Percentiles rank a stretch among this genome's conserved stretches.
phyloP scores from a whole-genome alignment of 495 filamentous ascomycete genomes.

The Clavariopsis aquatica region DNA sequence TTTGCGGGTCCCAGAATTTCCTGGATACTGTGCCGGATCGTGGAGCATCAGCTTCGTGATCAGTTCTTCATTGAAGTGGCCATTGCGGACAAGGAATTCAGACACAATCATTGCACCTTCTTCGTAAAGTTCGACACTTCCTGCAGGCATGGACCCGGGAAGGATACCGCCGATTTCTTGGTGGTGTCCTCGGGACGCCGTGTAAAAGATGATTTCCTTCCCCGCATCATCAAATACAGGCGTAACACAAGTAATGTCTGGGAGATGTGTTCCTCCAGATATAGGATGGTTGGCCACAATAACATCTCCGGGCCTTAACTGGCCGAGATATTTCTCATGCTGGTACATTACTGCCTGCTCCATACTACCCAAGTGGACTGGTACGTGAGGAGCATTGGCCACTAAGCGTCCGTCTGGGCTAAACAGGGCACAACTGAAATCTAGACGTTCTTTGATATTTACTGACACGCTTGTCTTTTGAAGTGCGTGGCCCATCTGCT shows the following conservation, averaged over 20 bases:
- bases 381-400: constrained; percentile 28
- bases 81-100: constrained; percentile 39
- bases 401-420: constrained; percentile 21
- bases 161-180: constrained; percentile 42
- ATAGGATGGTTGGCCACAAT: constrained; percentile 29
- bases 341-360: constrained; percentile 26
- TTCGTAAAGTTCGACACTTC: constrained; percentile 40
- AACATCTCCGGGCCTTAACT: constrained; percentile 23
- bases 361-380: constrained; percentile 25
- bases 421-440: constrained; percentile 27
- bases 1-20: constrained; percentile 40
- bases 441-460: constrained; percentile 32
- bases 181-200: constrained; percentile 44
- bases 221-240: constrained; percentile 20
- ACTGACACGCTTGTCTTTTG: constrained; percentile 22
- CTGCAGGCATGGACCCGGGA: constrained; percentile 41
- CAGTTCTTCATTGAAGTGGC: constrained; percentile 42
- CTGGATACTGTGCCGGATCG: constrained; percentile 41
- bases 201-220: constrained; percentile 41
- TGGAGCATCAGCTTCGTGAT: constrained; percentile 41
- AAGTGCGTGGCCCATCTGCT: constrained; percentile 28
- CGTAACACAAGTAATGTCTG: constrained; percentile 26
- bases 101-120: constrained; percentile 46
- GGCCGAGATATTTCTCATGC: constrained; percentile 12
- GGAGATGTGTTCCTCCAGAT: constrained; percentile 26